phyloP scores from a whole-genome alignment of 2,329 filamentous ascomycete species.

The Thielaviopsis ethacetica region DNA sequence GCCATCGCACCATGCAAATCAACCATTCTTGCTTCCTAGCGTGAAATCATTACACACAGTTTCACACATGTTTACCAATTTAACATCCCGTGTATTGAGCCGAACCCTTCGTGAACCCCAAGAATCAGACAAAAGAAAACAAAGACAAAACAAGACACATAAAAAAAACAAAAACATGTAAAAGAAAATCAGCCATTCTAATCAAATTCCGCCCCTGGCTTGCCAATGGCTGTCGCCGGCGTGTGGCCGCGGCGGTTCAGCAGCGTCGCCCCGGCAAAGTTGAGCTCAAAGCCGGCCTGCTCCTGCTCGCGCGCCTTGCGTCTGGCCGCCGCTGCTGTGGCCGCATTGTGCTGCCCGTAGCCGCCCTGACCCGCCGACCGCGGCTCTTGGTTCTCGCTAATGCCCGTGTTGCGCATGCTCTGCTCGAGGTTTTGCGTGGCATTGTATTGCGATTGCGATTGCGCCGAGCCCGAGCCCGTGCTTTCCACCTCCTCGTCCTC shows the following conservation, averaged over 20 bases:
- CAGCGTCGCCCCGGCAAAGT: constrained; percentile 75
- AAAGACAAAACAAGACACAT: no score
- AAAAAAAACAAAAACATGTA: background rate
- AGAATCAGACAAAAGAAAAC: no score
- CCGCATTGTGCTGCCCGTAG: constrained; percentile 77
- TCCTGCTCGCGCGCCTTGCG: constrained; percentile 56
- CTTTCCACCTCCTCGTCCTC: constrained; percentile 43
- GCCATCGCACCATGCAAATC: no score
- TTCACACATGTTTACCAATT: no score
- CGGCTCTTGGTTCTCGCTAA: constrained; percentile 44
- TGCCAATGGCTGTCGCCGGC: constrained; percentile 24
- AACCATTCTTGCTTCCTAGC: no score
- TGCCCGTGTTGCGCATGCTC: constrained; percentile 69
- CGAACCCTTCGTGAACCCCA: no score
- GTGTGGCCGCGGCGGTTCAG: constrained; percentile 54
- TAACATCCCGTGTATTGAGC: no score
- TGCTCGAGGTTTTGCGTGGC: constrained; percentile 50
- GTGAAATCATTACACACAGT: no score
- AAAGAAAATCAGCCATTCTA: background rate
- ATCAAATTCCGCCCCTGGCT: constrained; percentile 11
- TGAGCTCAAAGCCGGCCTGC: constrained; percentile 81
- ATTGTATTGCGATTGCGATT: constrained; percentile 23
- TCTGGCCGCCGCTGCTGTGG: constrained; percentile 68
- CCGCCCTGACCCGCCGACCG: constrained; percentile 38
- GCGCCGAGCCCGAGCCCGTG: constrained; percentile 8